Base-by-base conservation (phyloP, 805 yeast species). In the Tanozyma kutaoensis region DNA sequence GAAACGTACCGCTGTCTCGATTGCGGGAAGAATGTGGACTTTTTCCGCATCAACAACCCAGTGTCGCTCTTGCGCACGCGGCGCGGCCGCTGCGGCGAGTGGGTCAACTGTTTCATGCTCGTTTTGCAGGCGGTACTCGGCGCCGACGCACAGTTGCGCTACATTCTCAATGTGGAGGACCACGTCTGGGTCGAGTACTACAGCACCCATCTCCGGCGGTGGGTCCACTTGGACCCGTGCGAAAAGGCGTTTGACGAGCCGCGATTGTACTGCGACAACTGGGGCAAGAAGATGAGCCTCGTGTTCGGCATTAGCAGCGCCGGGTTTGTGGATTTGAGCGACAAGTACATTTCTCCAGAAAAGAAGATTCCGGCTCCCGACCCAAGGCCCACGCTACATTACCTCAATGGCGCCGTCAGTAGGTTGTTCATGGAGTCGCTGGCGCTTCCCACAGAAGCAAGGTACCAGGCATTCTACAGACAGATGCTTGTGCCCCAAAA, bases 121-220 rank as follows among this genome's bases (percentile, higher is more conserved):
- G 52, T 85, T 2, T 52, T 86, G 28, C 61, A 73, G 15, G 71
- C 94, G 0, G 53, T 86, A 23, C 58, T 71, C 15, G 69, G 70
- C 1, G 29, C 43, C 2, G 50, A 45, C 13, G 34, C 42, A 11
- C 38, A 38, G 20, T 32, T 51, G 10, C 53, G 97, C 27, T 85
- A 77, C 42, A 55, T 86, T 2, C 81, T 93, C 93, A 85, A 84
- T 47, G 57, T 68, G 6, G 97, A 88, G 46, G 97, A 88, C 46
- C 97, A 88, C 47, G 96, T 82, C 1, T 88, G 97, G 97, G 78
- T 93, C 41, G 97, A 88, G 44, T 76, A 78, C 40, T 86, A 71
- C 46, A 79, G 93, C 1, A 47, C 40, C 0, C 42, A 52, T 13
- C 56, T 69, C 36, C 49, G 63, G 24, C 51, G 84, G 29, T 88